phyloP scores from a whole-genome alignment of 768 basidiomycete species.

The Leucocoprinus leucothites region DNA sequence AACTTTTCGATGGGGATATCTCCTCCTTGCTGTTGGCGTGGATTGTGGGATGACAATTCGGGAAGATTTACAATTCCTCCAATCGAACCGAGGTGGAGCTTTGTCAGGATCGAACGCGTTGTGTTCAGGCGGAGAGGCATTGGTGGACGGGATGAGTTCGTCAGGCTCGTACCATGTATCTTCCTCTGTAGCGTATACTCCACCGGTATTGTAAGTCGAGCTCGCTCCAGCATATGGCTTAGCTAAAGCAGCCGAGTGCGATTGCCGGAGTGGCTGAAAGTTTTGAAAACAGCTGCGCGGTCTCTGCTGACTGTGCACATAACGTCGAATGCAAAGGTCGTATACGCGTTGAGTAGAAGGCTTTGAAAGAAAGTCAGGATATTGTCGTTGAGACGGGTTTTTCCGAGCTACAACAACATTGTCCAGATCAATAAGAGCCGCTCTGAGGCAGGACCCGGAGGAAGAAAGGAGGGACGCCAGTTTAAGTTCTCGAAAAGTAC shows the following conservation, averaged over 20 bases:
- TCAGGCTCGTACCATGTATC: conserved; percentile 35
- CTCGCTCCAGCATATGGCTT: background rate
- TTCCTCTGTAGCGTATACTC: conserved; percentile 21
- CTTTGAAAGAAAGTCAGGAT: background rate
- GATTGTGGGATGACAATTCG: conserved; percentile 20
- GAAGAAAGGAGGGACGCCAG: conserved; percentile 8
- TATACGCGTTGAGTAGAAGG: background rate
- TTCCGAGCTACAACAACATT: background rate
- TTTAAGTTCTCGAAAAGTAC: background rate
- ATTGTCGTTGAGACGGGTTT: background rate
- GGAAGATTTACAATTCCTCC: conserved; percentile 55
- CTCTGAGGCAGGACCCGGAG: conserved; percentile 6
- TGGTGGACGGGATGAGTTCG: conserved; percentile 11
- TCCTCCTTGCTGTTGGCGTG: conserved; percentile 4
- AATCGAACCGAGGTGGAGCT: conserved; percentile 47
- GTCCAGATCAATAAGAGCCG: conserved; percentile 8
- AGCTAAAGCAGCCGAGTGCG: background rate
- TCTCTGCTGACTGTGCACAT: conserved; percentile 8
- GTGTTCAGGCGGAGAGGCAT: background rate
- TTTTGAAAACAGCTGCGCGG: background rate
- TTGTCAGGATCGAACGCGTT: background rate
- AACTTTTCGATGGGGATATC: conserved; percentile 25
- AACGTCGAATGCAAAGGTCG: conserved; percentile 3
- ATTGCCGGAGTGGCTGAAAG: background rate
- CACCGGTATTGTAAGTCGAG: too few species aligned